Conservation (phyloP, 441 rosid species). For the Erodium trifolium region DNA sequence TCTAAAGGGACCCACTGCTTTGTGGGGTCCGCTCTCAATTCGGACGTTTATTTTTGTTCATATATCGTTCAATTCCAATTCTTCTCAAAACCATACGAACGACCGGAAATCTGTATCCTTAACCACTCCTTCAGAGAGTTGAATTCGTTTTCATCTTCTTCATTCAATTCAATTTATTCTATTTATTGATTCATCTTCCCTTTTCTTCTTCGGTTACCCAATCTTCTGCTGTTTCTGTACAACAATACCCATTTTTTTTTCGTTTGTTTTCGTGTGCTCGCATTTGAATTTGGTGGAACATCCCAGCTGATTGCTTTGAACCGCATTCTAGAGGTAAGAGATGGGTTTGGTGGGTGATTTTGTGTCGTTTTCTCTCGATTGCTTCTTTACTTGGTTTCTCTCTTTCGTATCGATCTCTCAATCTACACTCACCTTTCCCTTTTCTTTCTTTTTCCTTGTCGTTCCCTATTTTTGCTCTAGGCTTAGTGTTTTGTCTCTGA, state of each 20-base stretch:
- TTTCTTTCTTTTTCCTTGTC: background rate
- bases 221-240: too few species aligned
- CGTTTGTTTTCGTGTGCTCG: background rate
- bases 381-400: background rate
- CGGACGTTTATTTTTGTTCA: background rate
- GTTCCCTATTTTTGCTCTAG: background rate
- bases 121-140: background rate
- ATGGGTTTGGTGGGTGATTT: constrained; percentile 1
- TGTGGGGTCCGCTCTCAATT: too few species aligned
- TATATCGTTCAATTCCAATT: background rate
- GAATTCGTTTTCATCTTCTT: background rate
- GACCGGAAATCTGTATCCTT: background rate
- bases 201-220: too few species aligned
- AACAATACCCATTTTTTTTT: too few species aligned
- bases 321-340: background rate
- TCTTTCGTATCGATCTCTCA: too few species aligned
- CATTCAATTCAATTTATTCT: background rate
- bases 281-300: background rate
- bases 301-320: background rate
- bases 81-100: background rate
- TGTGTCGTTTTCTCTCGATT: background rate
- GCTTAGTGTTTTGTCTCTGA: background rate
- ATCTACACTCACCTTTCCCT: too few species aligned
- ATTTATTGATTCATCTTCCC: background rate
- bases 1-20: background rate